A percentile compares a stretch with the other conserved stretches of the same genome.
Evolutionary conservation across 1,284 basidiomycete genomes (phyloP).

Genomic region (Leccinum cinnamomeum): DNA sequence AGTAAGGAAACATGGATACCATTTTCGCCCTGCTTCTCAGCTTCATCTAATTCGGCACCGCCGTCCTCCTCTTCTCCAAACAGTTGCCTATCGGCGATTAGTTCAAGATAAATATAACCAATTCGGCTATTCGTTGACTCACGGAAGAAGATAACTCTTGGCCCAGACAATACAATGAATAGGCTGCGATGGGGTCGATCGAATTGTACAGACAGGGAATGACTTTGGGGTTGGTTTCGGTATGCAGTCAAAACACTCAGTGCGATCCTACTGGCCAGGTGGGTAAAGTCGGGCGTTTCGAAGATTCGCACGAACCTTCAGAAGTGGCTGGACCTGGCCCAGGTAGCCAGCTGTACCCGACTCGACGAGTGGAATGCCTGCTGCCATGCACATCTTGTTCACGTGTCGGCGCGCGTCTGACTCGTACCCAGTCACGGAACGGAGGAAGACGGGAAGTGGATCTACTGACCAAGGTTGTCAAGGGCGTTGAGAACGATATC

Average conservation of each 20-base stretch:
- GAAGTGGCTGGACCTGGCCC: slow-evolving; percentile 79
- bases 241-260: slow-evolving; percentile 92
- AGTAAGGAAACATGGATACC: slow-evolving; percentile 41
- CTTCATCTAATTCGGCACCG: slow-evolving; percentile 77
- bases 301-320: slow-evolving; percentile 51
- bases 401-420: slow-evolving; percentile 89
- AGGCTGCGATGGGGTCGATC: slow-evolving; percentile 94
- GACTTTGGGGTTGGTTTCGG: slow-evolving; percentile 90
- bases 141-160: slow-evolving; percentile 97
- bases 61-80: slow-evolving; percentile 91
- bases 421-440: not conserved
- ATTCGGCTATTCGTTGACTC: slow-evolving; percentile 32
- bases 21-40: slow-evolving; percentile 87
- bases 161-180: slow-evolving; percentile 99
- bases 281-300: not conserved
- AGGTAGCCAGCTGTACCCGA: slow-evolving; percentile 96
- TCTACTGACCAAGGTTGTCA: slow-evolving; percentile 87
- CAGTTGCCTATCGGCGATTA: slow-evolving; percentile 65
- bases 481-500: slow-evolving; percentile 95
- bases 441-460: not conserved
- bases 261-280: slow-evolving; percentile 57
- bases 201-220: slow-evolving; percentile 98
- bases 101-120: not conserved
- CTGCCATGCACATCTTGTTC: slow-evolving; percentile 96
- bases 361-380: slow-evolving; percentile 89